These are phyloP conservation scores for Mycena galericulata DNA, from an alignment of 768 basidiomycete genomes.

Conservation along the genomic window DNA sequence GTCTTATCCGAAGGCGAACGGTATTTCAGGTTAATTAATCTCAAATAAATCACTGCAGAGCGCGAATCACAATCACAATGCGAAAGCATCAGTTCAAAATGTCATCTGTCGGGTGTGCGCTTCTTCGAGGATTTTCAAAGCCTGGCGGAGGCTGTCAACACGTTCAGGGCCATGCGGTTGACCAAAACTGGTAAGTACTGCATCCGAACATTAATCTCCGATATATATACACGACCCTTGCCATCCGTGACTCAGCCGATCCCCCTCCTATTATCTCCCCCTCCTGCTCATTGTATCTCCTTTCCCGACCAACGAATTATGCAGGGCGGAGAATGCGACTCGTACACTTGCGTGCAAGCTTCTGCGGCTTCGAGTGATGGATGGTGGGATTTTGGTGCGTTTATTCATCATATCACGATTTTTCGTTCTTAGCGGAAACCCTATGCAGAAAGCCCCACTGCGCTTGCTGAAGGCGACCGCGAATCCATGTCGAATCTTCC, in stretches of 20 bases:
- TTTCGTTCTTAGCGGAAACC: too few species aligned
- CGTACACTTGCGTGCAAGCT: too few species aligned
- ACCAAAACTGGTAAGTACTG: not conserved
- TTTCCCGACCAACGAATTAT: not conserved
- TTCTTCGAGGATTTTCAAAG: not conserved
- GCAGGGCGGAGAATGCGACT: not conserved
- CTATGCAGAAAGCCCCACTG: not conserved
- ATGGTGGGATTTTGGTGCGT: too few species aligned
- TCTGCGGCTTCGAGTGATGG: too few species aligned
- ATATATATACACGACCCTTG: not conserved
- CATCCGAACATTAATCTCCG: not conserved
- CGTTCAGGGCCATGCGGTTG: not conserved
- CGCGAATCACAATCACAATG: not conserved
- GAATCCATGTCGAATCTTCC: not conserved
- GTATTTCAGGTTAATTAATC: not conserved
- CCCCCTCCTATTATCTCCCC: too few species aligned
- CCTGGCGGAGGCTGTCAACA: not conserved
- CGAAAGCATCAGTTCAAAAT: not conserved
- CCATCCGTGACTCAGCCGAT: not conserved
- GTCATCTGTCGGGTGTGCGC: constrained; percentile 4
- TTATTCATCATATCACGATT: too few species aligned
- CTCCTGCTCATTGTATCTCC: not conserved
- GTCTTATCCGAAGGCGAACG: not conserved
- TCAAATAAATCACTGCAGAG: not conserved
- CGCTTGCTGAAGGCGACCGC: not conserved